Base-by-base conservation (phyloP, 371 early-diverging fungal genomes). In the Apophysomyces sp. region DNA sequence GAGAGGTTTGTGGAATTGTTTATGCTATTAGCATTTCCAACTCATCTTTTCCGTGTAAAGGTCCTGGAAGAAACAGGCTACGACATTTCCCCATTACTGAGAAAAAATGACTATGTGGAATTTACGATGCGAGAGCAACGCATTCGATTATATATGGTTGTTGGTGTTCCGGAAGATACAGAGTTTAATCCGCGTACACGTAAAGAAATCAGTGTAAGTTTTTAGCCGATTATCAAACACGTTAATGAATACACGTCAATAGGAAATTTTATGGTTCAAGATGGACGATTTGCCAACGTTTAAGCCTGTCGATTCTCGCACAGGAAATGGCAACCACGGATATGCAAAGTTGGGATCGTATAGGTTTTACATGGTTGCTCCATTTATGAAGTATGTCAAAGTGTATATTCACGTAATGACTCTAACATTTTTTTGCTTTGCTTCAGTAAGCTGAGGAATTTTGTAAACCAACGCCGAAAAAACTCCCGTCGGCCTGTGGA, bases 51-150 rank as follows among this genome's bases (percentile, higher is more conserved):
- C 37, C 28, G 26, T 28, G 30, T 16, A 16, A 27, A 92, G 92
- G 93, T 95, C 5, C 70, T 88, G 55, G 99, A 99, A 78, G 99
- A 99, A 66, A 96, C 96, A 3, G 99, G 99, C 9, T 98, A 92
- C 73, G 96, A 99, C 72, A 87, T 94, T 15, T 66, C 86, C 12
- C 86, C 88, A 16, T 87, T 84, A 61, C 71, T 98, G 60, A 82
- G 80, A 36, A 87, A 86, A 54, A 79, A 91, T 52, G 87, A 92
- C 57, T 94, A 79, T 64, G 79, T 94, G 24, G 95, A 97, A 74
- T 65, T 89, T 26, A 90, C 88, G 16, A 87, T 96, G 73, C 76
- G 87, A 28, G 94, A 94, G 63, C 96, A 98, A 73, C 78, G 90
- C 55, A 91, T 97, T 52, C 88, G 96, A 52, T 74, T 99, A 62